Conservation (phyloP, 164 flowering plant species). For the Nelumbo lutea region DNA sequence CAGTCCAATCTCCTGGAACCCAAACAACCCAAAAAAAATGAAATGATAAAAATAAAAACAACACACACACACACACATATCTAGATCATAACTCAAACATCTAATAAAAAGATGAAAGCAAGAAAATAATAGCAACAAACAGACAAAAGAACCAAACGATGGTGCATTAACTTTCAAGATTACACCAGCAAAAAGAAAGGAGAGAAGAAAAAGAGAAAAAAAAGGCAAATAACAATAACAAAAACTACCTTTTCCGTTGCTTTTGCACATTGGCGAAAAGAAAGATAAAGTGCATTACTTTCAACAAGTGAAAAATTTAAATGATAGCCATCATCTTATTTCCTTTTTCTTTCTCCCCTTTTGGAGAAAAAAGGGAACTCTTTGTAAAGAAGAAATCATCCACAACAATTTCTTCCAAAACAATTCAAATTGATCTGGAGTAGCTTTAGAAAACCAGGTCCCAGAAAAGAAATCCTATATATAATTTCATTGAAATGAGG, state of each 20-base stretch:
- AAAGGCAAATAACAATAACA: slow-evolving; percentile 18
- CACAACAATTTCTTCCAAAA: slow-evolving; percentile 2
- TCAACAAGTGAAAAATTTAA: slow-evolving; percentile 11
- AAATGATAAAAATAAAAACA: background rate
- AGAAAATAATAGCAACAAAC: slow-evolving; percentile 11
- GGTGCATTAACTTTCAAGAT: slow-evolving; percentile 28
- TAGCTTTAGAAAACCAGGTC: slow-evolving; percentile 3
- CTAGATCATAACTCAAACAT: background rate
- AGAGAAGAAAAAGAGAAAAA: background rate
- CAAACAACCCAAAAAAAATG: slow-evolving; percentile 6
- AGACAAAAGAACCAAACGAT: slow-evolving; percentile 28
- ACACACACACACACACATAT: background rate
- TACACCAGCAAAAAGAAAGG: slow-evolving; percentile 13
- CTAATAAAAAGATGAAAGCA: background rate
- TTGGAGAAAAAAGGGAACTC: slow-evolving; percentile 5
- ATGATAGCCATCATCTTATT: slow-evolving; percentile 15
- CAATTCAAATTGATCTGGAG: background rate
- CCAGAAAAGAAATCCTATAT: background rate
- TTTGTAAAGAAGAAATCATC: slow-evolving; percentile 11
- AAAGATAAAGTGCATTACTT: slow-evolving; percentile 23
- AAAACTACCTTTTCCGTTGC: slow-evolving; percentile 18
- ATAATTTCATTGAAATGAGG: background rate
- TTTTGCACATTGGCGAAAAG: slow-evolving; percentile 24
- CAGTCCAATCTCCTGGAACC: slow-evolving; percentile 55
- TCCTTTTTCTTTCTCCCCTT: too few relatives aligned